A percentile compares a stretch with the other conserved stretches of the same genome.
These are phyloP conservation scores for Russula earlei DNA, from an alignment of 768 basidiomycete genomes.

Conservation along the genomic window DNA sequence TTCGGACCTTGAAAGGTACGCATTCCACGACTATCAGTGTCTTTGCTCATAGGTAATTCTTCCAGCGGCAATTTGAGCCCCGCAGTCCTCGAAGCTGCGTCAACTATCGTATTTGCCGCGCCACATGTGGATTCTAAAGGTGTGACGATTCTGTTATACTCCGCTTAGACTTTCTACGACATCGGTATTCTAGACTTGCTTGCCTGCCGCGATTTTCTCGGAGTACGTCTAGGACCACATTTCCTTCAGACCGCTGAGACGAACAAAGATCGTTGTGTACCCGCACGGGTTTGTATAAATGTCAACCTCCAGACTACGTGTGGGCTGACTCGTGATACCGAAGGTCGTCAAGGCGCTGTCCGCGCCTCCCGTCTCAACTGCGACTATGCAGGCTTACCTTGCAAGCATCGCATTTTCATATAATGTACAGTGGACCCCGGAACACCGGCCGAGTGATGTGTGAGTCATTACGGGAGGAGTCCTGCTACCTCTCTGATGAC, in stretches of 20 bases:
- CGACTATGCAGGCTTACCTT: conserved; percentile 47
- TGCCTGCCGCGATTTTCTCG: conserved; percentile 43
- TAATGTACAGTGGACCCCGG: conserved; percentile 52
- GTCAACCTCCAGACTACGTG: not conserved
- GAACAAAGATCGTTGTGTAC: conserved; percentile 46
- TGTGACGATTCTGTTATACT: conserved; percentile 20
- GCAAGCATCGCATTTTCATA: conserved; percentile 43
- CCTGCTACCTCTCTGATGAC: conserved; percentile 8
- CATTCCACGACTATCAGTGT: not conserved
- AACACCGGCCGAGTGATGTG: conserved; percentile 53
- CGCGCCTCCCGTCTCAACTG: conserved; percentile 45
- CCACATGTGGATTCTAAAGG: conserved; percentile 51
- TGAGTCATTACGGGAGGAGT: conserved; percentile 25
- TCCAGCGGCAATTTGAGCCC: conserved; percentile 39
- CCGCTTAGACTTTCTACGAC: not conserved
- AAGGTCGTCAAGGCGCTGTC: conserved; percentile 46
- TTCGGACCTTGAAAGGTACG: conserved; percentile 46
- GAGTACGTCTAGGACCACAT: conserved; percentile 46
- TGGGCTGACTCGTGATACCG: not conserved
- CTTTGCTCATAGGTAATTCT: not conserved
- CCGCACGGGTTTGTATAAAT: conserved; percentile 33
- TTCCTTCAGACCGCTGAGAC: conserved; percentile 44
- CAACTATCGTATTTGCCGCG: conserved; percentile 56
- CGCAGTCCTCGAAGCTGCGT: conserved; percentile 52
- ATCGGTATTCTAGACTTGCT: conserved; percentile 41